Evolutionary conservation across 306 rosid genomes (phyloP), one percentile per base, ranked within the genome.

Genomic region (Cajanus cajan): DNA sequence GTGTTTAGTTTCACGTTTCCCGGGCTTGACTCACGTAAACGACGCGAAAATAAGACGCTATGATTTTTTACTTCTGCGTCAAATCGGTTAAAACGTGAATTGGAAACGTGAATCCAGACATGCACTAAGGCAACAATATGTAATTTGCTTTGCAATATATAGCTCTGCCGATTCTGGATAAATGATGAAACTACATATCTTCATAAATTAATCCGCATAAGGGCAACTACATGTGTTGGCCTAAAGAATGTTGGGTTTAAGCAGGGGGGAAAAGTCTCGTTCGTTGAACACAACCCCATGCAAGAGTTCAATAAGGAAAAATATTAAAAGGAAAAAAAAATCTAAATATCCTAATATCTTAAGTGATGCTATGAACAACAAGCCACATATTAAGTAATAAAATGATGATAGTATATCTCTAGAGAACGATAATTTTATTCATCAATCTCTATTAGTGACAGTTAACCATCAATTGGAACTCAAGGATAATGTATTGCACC

Each of bases 141-240:
- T 54, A 59, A 50, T 41, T 75, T 50, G 18, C 12, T 48, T 82
- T 41, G 64, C 57, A 77, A 21, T 21, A 52, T 36, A 33, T 81
- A 57, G 25, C 41, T 68, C 55, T 21, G 14, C 66, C 12, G 19
- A 18, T 58, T 58, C 19, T 13, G 39, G 10, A 81, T n/a, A 68
- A 71, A 58, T 37, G 54, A 80, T 18, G 48, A 82, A 33, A 31
- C 77, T 34, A 8, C 1, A 57, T 58, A 58, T 75, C 76, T 81
- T 58, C 58, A 34, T 5, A 11, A 40, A 40, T 41, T 57, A 55
- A 55, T 25, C 39, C 14, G 6, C 40, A 57, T 4, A 43, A 33
- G 63, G 22, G 68, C 0, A 8, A 47, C 77, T 47, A 54, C 22
- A 24, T 16, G 66, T 55, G 57, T 57, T 45, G 12, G 57, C 58